Conservation (phyloP, 2,329 filamentous ascomycete genomes). For the Raffaelea arxii region DNA sequence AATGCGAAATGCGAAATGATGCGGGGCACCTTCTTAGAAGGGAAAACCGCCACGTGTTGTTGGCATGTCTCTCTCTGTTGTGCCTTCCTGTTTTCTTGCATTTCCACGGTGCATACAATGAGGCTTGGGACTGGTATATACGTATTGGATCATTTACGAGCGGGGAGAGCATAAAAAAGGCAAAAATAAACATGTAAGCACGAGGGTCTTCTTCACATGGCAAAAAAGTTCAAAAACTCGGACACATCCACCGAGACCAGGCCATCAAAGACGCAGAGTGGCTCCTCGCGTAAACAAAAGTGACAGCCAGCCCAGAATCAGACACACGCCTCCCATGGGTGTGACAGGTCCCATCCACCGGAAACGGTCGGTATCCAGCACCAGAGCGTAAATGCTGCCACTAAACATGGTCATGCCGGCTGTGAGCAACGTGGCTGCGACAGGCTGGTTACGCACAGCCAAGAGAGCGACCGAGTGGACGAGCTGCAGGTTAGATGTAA, state of each 20-base stretch:
- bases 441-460: constrained; percentile 44
- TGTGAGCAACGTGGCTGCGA: constrained; percentile 49
- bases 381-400: constrained; percentile 54
- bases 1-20: too few relatives aligned
- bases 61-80: too few relatives aligned
- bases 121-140: background rate
- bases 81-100: background rate
- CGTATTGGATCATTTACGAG: background rate
- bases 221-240: background rate
- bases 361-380: constrained; percentile 51
- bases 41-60: too few relatives aligned
- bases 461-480: constrained; percentile 53
- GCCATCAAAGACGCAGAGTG: constrained; percentile 1
- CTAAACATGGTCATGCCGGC: constrained; percentile 60
- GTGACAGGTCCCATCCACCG: constrained; percentile 54
- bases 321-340: constrained; percentile 51
- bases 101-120: background rate
- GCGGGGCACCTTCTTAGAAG: too few relatives aligned
- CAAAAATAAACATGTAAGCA: background rate
- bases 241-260: background rate
- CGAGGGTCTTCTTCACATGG: too few relatives aligned
- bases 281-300: constrained; percentile 18
- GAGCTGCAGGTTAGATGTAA: constrained; percentile 31
- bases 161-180: background rate
- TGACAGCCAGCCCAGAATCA: constrained; percentile 55